Evolutionary conservation across 83 land plant genomes (phyloP).

Genomic region (Thuja plicata): DNA sequence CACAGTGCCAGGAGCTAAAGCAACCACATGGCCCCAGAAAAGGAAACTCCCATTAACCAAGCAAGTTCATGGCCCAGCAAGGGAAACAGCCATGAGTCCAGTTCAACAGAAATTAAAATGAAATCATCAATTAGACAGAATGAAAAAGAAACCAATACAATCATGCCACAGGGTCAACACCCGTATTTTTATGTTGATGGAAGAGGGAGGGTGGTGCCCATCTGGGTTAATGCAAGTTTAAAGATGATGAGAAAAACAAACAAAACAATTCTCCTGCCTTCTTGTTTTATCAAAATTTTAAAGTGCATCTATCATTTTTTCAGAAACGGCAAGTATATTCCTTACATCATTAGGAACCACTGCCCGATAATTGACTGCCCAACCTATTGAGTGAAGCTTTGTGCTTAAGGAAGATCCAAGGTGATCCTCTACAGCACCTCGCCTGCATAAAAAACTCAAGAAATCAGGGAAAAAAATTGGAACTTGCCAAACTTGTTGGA

Average conservation of each 20-base stretch:
- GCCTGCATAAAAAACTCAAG: conserved; percentile 43
- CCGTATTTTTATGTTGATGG: no score
- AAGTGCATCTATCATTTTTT: background rate
- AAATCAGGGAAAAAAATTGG: background rate
- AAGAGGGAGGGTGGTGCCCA: no score
- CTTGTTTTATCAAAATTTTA: background rate
- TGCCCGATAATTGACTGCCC: conserved; percentile 53
- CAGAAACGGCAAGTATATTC: background rate
- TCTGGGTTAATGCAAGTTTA: background rate
- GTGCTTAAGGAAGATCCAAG: conserved; percentile 50
- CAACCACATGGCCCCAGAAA: no score
- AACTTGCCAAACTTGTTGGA: background rate
- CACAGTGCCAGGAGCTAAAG: no score
- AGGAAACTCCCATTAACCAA: no score
- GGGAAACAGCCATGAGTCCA: no score
- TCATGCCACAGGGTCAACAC: no score
- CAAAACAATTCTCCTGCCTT: background rate
- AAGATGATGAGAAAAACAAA: background rate
- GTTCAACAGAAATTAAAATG: no score
- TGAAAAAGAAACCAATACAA: no score
- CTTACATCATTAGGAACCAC: conserved; percentile 84
- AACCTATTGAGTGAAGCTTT: conserved; percentile 76
- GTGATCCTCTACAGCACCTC: conserved; percentile 65
- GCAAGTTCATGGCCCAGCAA: no score
- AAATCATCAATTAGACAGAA: no score